Evolutionary conservation across 2,329 filamentous ascomycete genomes (phyloP).

Genomic region (Allantophomopsis cytisporea): DNA sequence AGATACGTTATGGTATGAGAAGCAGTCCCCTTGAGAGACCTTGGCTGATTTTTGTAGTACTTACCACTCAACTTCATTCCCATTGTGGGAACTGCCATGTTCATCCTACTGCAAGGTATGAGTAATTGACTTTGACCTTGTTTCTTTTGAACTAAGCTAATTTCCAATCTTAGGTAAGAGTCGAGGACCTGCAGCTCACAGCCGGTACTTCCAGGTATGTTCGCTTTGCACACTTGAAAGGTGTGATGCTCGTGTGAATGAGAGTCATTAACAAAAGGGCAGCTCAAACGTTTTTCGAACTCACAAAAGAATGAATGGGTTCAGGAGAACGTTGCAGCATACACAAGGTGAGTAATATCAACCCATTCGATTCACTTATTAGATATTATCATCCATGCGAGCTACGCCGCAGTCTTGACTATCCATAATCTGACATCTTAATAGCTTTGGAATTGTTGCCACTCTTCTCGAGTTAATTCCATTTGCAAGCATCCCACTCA

Average conservation of each 20-base stretch:
- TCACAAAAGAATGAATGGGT: slow-evolving; percentile 56
- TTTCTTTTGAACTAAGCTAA: slow-evolving; percentile 4
- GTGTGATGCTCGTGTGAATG: neutral
- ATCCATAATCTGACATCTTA: slow-evolving; percentile 9
- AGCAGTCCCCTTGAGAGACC: too few relatives aligned
- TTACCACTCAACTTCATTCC: slow-evolving; percentile 89
- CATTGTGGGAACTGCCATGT: slow-evolving; percentile 70
- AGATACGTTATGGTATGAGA: slow-evolving; percentile 34
- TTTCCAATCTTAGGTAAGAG: slow-evolving; percentile 23
- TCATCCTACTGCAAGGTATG: slow-evolving; percentile 62
- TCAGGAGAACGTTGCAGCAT: slow-evolving; percentile 56
- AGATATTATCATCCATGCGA: neutral
- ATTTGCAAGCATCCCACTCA: slow-evolving; percentile 67
- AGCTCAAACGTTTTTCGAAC: slow-evolving; percentile 71
- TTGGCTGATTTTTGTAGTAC: slow-evolving; percentile 35
- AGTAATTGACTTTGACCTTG: slow-evolving; percentile 5
- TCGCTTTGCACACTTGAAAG: slow-evolving; percentile 14
- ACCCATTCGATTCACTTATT: neutral
- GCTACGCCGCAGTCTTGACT: neutral
- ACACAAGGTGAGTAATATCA: slow-evolving; percentile 54
- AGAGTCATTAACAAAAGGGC: slow-evolving; percentile 16
- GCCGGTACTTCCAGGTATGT: slow-evolving; percentile 1
- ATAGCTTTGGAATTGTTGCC: slow-evolving; percentile 62
- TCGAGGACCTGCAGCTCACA: slow-evolving; percentile 23
- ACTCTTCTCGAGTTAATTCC: slow-evolving; percentile 78